These are phyloP conservation scores for Oryza meridionalis DNA, from an alignment of 176 grass and related monocot species.

Conservation along the genomic window DNA sequence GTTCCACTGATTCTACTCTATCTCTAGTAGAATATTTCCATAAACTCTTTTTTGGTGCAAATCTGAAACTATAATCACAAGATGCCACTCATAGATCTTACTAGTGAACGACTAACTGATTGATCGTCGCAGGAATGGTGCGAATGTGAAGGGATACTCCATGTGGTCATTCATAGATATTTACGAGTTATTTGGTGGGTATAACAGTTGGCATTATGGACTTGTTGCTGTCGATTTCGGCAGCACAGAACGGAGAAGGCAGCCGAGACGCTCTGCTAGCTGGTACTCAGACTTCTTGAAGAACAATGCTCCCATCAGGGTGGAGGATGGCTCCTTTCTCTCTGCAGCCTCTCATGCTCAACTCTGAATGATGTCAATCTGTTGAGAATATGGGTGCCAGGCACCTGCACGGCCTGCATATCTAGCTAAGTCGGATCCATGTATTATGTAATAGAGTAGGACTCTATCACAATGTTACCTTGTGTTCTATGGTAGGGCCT, in stretches of 20 bases:
- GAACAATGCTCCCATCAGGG: conserved; percentile 41
- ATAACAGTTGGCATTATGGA: conserved; percentile 33
- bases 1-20: background rate
- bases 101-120: background rate
- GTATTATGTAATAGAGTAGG: too few relatives aligned
- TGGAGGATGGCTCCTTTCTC: background rate
- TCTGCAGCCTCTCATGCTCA: background rate
- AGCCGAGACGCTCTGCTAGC: conserved; percentile 46
- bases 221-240: conserved; percentile 54
- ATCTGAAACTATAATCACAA: background rate
- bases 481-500: too few relatives aligned
- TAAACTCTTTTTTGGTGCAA: background rate
- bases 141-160: conserved; percentile 58
- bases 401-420: too few relatives aligned
- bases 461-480: too few relatives aligned
- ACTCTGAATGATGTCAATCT: background rate
- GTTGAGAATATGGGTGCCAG: too few relatives aligned
- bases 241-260: conserved; percentile 39
- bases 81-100: background rate
- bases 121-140: conserved; percentile 41
- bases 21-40: background rate
- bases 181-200: conserved; percentile 52
- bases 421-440: too few relatives aligned
- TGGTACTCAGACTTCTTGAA: conserved; percentile 63
- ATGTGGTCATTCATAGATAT: conserved; percentile 68